Evolutionary conservation across 352 stramenopile species (phyloP).

Genomic region (Phytopythium aichiense): DNA sequence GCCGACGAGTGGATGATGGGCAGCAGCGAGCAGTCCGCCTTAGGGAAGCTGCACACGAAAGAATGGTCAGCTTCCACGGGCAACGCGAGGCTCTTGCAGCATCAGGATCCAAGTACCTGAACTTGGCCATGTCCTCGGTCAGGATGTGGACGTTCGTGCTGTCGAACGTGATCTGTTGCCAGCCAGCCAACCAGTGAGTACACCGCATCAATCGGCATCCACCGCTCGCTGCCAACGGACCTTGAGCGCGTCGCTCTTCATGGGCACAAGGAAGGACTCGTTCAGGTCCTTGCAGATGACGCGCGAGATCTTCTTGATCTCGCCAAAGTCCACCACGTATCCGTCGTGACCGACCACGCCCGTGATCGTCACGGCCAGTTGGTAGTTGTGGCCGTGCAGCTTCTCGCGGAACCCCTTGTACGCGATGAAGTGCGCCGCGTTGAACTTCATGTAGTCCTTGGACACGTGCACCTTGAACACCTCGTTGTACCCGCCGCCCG

Average conservation of each 20-base stretch:
- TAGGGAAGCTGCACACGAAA: conserved; percentile 77
- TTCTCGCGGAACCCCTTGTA: conserved; percentile 95
- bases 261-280: conserved; percentile 96
- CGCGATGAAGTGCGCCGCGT: conserved; percentile 86
- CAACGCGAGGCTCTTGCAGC: background rate
- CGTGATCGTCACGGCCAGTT: conserved; percentile 88
- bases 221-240: conserved; percentile 17
- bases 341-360: conserved; percentile 88
- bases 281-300: conserved; percentile 96
- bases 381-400: conserved; percentile 98
- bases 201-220: background rate
- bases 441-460: conserved; percentile 92
- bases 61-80: background rate
- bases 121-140: conserved; percentile 94
- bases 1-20: conserved; percentile 97
- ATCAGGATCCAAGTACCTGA: conserved; percentile 47
- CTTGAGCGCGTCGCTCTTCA: conserved; percentile 92
- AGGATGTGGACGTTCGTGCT: conserved; percentile 86
- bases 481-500: conserved; percentile 45
- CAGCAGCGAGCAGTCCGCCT: conserved; percentile 93
- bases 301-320: conserved; percentile 95
- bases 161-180: conserved; percentile 73
- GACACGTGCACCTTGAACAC: conserved; percentile 87
- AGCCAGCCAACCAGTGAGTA: background rate
- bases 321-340: conserved; percentile 98